Conservation (phyloP, 352 stramenopile genomes). For the Pythium phragmiticola region DNA sequence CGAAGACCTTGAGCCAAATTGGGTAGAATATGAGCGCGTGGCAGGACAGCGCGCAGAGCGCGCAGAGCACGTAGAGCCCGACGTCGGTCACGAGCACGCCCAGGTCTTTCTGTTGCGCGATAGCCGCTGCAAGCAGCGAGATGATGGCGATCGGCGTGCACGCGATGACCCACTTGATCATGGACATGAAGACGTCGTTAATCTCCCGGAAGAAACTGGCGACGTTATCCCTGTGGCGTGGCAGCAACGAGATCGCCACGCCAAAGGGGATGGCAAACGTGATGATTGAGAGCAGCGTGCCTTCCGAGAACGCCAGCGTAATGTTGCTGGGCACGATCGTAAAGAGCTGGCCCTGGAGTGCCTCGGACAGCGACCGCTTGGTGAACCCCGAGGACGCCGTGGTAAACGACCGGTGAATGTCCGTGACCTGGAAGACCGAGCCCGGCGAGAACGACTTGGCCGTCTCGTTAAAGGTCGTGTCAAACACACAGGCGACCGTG, state of each 20-base stretch:
- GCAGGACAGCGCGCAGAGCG: constrained; percentile 21
- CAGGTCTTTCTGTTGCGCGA: constrained; percentile 33
- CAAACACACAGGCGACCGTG: constrained; percentile 19
- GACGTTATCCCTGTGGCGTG: constrained; percentile 3
- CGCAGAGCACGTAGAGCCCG: constrained; percentile 38
- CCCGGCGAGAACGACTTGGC: constrained; percentile 11
- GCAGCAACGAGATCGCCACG: constrained; percentile 14
- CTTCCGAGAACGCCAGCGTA: constrained; percentile 16
- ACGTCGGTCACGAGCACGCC: constrained; percentile 35
- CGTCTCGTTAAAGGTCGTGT: constrained; percentile 23
- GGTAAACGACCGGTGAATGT: constrained; percentile 27
- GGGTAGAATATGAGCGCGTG: constrained; percentile 43
- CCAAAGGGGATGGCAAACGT: constrained; percentile 22
- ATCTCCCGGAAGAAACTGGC: constrained; percentile 23
- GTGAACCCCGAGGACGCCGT: constrained; percentile 1
- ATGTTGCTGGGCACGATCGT: constrained; percentile 19
- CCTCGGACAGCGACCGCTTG: constrained; percentile 17
- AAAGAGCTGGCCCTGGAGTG: constrained; percentile 17
- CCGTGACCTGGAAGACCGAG: constrained; percentile 25
- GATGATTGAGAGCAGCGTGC: constrained; percentile 23
- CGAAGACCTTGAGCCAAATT: constrained; percentile 6
- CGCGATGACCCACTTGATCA: constrained; percentile 40
- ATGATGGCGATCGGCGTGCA: constrained; percentile 43
- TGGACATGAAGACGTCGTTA: constrained; percentile 39
- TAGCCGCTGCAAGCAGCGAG: constrained; percentile 36